Percentiles rank a stretch among this genome's conserved stretches.
These are phyloP conservation scores for Albizia julibrissin DNA, from an alignment of 306 rosid species.

Conservation along the genomic window DNA sequence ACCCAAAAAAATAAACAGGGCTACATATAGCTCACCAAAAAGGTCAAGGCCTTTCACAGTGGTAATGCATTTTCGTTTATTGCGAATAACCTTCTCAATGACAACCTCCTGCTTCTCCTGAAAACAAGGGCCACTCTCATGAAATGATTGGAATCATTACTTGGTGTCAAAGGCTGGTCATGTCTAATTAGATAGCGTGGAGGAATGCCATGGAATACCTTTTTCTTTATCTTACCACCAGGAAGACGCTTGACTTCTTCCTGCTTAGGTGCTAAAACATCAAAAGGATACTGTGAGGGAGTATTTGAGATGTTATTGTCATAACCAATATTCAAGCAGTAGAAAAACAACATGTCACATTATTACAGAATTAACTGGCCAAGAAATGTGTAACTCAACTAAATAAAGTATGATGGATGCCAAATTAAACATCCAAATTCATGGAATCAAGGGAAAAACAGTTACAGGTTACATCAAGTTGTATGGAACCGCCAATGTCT, in stretches of 20 bases:
- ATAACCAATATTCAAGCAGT: conserved; percentile 14
- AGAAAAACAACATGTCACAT: not conserved
- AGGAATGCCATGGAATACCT: conserved; percentile 45
- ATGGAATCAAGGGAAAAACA: not conserved
- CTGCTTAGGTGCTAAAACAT: conserved; percentile 63
- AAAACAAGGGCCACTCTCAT: conserved; percentile 28
- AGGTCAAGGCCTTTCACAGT: conserved; percentile 96
- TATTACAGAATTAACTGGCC: not conserved
- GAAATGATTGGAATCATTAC: conserved; percentile 4
- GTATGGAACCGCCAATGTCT: conserved; percentile 7
- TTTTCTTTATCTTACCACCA: conserved; percentile 99
- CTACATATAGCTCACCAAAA: conserved; percentile 68
- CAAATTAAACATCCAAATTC: conserved; percentile 22
- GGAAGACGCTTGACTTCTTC: conserved; percentile 98
- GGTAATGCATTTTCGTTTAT: conserved; percentile 91
- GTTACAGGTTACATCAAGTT: conserved; percentile 4
- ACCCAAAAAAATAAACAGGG: not conserved
- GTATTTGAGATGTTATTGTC: not conserved
- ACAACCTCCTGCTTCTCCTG: conserved; percentile 94
- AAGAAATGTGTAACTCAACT: not conserved
- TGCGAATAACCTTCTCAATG: conserved; percentile 89
- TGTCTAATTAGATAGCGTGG: not conserved
- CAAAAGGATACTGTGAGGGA: conserved; percentile 1
- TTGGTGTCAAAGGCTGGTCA: not conserved
- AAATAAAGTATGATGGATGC: conserved; percentile 12